Evolutionary conservation across 768 basidiomycete genomes (phyloP).

Genomic region (Omphalotus guepiniiformis): DNA sequence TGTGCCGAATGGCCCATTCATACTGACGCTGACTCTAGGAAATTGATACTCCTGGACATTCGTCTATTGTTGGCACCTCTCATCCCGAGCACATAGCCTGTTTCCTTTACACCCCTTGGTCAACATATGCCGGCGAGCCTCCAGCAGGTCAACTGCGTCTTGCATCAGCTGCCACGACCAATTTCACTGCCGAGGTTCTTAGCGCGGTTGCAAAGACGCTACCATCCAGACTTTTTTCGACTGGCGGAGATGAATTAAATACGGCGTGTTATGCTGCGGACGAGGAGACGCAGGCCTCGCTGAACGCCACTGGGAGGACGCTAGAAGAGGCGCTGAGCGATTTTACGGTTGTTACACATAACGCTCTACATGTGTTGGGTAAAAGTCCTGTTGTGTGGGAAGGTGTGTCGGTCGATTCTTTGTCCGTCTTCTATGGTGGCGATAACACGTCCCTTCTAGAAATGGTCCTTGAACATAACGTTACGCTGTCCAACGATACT

Average conservation of each 20-base stretch:
- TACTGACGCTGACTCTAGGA: slow-evolving; percentile 38
- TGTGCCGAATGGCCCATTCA: not conserved
- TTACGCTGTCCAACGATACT: slow-evolving; percentile 37
- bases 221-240: slow-evolving; percentile 62
- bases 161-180: slow-evolving; percentile 51
- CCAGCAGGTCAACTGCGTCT: slow-evolving; percentile 82
- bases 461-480: slow-evolving; percentile 38
- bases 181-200: slow-evolving; percentile 57
- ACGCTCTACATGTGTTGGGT: slow-evolving; percentile 44
- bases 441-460: slow-evolving; percentile 25
- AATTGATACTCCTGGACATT: slow-evolving; percentile 84
- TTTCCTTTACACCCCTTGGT: slow-evolving; percentile 50
- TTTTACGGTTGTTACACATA: slow-evolving; percentile 62
- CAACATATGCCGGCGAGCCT: slow-evolving; percentile 62
- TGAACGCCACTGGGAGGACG: slow-evolving; percentile 47
- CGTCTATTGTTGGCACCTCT: slow-evolving; percentile 54
- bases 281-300: slow-evolving; percentile 47
- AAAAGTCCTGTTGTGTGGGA: slow-evolving; percentile 87
- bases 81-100: slow-evolving; percentile 80
- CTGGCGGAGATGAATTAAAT: slow-evolving; percentile 84
- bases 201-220: slow-evolving; percentile 46
- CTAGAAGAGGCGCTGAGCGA: slow-evolving; percentile 58
- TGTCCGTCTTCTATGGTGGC: not conserved
- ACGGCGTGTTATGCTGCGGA: slow-evolving; percentile 62
- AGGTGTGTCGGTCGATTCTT: slow-evolving; percentile 30